Evolutionary conservation across 2,329 filamentous ascomycete genomes (phyloP).

Genomic region (Pseudopyricularia javanii): DNA sequence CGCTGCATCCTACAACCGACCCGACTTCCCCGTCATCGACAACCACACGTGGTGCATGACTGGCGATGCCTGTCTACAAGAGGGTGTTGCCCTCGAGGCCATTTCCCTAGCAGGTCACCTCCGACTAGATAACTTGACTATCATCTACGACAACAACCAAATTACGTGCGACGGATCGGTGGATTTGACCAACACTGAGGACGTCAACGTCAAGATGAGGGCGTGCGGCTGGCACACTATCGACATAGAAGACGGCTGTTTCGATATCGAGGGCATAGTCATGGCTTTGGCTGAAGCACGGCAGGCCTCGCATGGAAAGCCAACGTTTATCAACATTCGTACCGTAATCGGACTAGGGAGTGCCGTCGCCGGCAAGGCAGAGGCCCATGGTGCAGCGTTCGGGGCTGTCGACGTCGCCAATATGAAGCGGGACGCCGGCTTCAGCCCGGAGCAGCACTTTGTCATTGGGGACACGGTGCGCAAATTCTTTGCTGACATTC

Average conservation of each 20-base stretch:
- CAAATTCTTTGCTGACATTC: slow-evolving; percentile 37
- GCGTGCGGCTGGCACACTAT: slow-evolving; percentile 92
- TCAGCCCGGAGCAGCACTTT: slow-evolving; percentile 89
- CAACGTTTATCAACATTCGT: slow-evolving; percentile 88
- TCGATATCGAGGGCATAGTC: slow-evolving; percentile 79
- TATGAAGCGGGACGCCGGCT: slow-evolving; percentile 91
- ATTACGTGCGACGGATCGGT: slow-evolving; percentile 93
- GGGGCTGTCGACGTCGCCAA: slow-evolving; percentile 90
- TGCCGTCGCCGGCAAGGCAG: slow-evolving; percentile 80
- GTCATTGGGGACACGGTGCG: slow-evolving; percentile 48
- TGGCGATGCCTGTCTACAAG: slow-evolving; percentile 97
- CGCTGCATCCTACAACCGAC: slow-evolving; percentile 90
- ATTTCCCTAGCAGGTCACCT: slow-evolving; percentile 88
- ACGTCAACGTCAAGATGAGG: slow-evolving; percentile 90
- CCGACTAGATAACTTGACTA: slow-evolving; percentile 94
- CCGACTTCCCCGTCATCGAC: slow-evolving; percentile 78
- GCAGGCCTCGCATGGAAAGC: slow-evolving; percentile 90
- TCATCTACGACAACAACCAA: slow-evolving; percentile 97
- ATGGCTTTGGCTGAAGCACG: slow-evolving; percentile 75
- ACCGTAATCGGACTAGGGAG: slow-evolving; percentile 98
- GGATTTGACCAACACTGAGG: slow-evolving; percentile 93
- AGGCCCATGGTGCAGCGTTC: slow-evolving; percentile 90
- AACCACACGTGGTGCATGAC: slow-evolving; percentile 98
- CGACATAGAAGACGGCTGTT: slow-evolving; percentile 76
- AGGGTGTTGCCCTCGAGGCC: slow-evolving; percentile 91